Evolutionary conservation across 1,139 yeast genomes (phyloP).

Genomic region (Blastobotrys raffinosifermentans): DNA sequence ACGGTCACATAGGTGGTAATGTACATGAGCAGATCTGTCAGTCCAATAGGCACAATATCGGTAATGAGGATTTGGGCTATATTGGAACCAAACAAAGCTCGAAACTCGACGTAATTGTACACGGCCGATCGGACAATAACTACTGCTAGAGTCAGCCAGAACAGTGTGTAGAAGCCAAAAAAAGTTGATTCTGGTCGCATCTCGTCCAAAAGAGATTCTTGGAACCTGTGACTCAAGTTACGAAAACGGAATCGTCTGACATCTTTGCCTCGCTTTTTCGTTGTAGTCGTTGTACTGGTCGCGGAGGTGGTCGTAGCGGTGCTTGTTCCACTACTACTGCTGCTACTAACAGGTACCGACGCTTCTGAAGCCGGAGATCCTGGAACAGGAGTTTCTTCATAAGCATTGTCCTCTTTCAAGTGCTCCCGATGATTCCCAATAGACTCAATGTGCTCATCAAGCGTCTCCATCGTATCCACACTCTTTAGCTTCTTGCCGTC

Average conservation of each 20-base stretch:
- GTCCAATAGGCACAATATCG: constrained; percentile 57
- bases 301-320: too few species aligned
- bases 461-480: too few species aligned
- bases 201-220: constrained; percentile 16
- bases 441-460: too few species aligned
- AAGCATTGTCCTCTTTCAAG: constrained; percentile 16
- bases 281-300: too few species aligned
- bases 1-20: constrained; percentile 52
- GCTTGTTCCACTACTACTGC: too few species aligned
- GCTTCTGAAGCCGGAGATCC: constrained; percentile 13
- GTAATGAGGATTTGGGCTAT: constrained; percentile 46
- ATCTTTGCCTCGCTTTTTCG: too few species aligned
- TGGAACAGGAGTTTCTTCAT: constrained; percentile 18
- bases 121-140: constrained; percentile 25
- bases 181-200: constrained; percentile 24
- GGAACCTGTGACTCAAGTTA: constrained; percentile 16
- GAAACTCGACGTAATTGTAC: constrained; percentile 28
- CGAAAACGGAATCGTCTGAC: too few species aligned
- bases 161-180: constrained; percentile 35
- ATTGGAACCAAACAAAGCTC: constrained; percentile 40
- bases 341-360: too few species aligned
- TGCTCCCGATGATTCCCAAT: constrained; percentile 15
- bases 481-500: too few species aligned
- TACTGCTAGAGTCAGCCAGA: constrained; percentile 33
- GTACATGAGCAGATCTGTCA: constrained; percentile 69